Evolutionary conservation across 192 early-diverging fungal genomes (phyloP), one percentile per base, ranked within the genome.

Genomic region (Piromyces finnis): DNA sequence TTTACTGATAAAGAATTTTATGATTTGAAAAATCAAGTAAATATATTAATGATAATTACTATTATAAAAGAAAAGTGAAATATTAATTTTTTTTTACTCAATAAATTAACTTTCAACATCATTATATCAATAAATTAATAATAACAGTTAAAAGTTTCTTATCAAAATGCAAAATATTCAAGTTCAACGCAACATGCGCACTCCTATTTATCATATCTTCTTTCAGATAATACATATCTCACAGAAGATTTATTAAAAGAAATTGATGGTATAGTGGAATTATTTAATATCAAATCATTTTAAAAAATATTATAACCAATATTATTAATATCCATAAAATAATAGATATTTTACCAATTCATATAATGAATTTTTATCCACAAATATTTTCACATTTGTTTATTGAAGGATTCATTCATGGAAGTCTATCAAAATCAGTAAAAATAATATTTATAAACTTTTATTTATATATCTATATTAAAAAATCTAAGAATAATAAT

Each of bases 381-480:
- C 84, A 88, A 77, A 84, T 98, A 78, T 85, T 97, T 78, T 86
- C 87, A 30, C 86, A 91, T 78, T 81, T 94, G 35, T 87, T 90
- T 81, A 82, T 96, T 12, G 94, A 95, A 85, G 92, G 91, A 77
- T 87, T 96, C 26, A 92, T 94, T 9, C 92, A 94, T 82, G 97
- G 97, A 79, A 99, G 51, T n/a, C 9, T 68, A 68, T 68, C 51
- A 68, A 68, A 68, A 68, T 68, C 51, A 3, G 51, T 68, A 99
- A 83, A 86, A 94, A 79, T 80, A 86, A 29, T 87, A 86, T 26
- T 83, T 86, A 30, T 80, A n/a, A n/a, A 29, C 80, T 29, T 14
- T 80, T 78, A 80, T 80, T 78, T 14, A 15, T 12, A 29, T 14
- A 39, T 13, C 15, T 39, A 39, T 39, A 39, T 39, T 39, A 39